These are phyloP conservation scores for Amanita phalloides DNA, from an alignment of 768 basidiomycete genomes.

Conservation along the genomic window DNA sequence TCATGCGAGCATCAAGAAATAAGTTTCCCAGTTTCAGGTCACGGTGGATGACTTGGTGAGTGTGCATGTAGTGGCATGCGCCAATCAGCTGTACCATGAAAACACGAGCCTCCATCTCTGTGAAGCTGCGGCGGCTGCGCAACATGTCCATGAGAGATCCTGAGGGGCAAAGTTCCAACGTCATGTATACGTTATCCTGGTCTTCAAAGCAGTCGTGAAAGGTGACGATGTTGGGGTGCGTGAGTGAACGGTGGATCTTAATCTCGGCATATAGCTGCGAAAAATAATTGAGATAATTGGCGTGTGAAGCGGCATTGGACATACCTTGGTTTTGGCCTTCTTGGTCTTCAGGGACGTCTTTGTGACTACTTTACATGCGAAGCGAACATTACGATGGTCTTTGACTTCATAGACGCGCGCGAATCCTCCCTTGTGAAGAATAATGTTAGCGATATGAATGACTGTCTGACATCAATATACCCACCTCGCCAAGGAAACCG, in stretches of 20 bases:
- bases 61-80: conserved; percentile 96
- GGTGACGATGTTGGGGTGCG: conserved; percentile 86
- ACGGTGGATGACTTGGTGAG: conserved; percentile 92
- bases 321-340: conserved; percentile 94
- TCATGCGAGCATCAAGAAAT: conserved; percentile 86
- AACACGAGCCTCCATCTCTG: conserved; percentile 87
- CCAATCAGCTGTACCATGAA: conserved; percentile 93
- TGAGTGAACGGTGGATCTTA: conserved; percentile 87
- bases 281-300: neutral
- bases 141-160: conserved; percentile 91
- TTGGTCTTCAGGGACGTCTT: conserved; percentile 87
- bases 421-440: conserved; percentile 61
- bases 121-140: conserved; percentile 74
- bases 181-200: conserved; percentile 93
- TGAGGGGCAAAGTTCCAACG: conserved; percentile 82
- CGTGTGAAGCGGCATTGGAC: neutral
- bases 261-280: conserved; percentile 93
- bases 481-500: conserved; percentile 83
- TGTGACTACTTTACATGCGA: conserved; percentile 93
- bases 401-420: conserved; percentile 95
- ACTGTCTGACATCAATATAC: neutral
- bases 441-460: conserved; percentile 15
- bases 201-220: conserved; percentile 97
- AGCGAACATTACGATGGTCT: conserved; percentile 48
- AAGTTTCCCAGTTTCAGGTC: conserved; percentile 96